Evolutionary conservation across 768 basidiomycete species (phyloP), one percentile per base, ranked within the genome.

Genomic region (Trametes meyenii): DNA sequence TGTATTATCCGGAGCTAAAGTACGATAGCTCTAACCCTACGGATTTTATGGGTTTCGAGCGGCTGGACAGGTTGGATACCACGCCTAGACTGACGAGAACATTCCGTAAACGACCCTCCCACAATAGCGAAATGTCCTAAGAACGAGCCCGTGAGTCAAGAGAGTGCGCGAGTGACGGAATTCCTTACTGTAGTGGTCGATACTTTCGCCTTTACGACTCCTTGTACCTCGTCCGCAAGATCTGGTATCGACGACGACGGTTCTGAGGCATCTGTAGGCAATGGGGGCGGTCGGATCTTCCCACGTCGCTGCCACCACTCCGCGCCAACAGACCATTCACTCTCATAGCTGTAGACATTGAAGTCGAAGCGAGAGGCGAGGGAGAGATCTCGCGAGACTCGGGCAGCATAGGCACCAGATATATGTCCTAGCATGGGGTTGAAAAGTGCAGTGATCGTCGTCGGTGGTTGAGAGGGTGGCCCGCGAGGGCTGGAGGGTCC

Each of bases 381-480:
- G 0, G 93, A 86, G 43, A 98, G 84, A 72, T 96, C 92, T 13
- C 83, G 83, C 5, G 92, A 91, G 10, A 93, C 88, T 54, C 88
- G 90, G 2, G 96, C 93, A 0, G 94, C 89, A 72, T 98, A 98
- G 39, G 96, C 94, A 7, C 90, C 82, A 1, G 93, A 93, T 49
- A 98, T 80, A 71, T 98, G 95, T 0, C 96, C 96, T 60, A 98
- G 85, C 84, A 98, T 94, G 0, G 96, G 96, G 72, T 97, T 98
- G 74, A 96, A 94, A 26, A 96, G 82, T 5, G 95, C 92, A 3
- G 96, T 96, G 51, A 97, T 89, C 16, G 95, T 96, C 0, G 95
- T 97, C 0, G 96, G 94, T 0, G 96, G 94, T 71, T 94, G 93
- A 19, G 86, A 77, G 19, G 71, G 69, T 3, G 70, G 66, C 1